Evolutionary conservation across 768 basidiomycete species (phyloP), one percentile per base, ranked within the genome.

Genomic region (Lentinula guzmanii): DNA sequence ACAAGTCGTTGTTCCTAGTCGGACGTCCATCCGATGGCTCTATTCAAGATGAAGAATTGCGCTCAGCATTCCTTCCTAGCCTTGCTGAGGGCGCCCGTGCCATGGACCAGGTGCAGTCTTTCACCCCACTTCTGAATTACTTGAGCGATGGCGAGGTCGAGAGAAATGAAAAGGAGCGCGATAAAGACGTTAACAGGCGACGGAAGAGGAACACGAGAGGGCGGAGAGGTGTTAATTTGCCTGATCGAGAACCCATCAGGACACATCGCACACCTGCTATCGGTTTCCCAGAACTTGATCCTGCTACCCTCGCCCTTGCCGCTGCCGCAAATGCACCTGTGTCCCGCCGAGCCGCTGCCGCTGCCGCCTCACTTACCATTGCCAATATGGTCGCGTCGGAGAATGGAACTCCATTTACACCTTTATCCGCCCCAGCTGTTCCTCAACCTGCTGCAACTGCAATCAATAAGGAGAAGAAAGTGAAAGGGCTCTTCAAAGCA

Each of bases 341-440:
- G 11, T 86, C 87, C 0, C 76, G 92, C 60, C 79, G 94, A 67
- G 94, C 93, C 2, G 95, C 95, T 0, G 95, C 95, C 0, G 88
- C 89, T 0, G 90, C 90, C 5, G 92, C 92, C 3, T 85, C 86
- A 5, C 65, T 90, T 48, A 92, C 86, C n/a, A 94, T 94, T 65
- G 91, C 92, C 35, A 91, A 89, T 67, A 91, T 96, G 83, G 92
- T 95, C 1, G 94, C 94, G 1, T 90, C 90, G 1, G 94, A 95
- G 75, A 95, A 95, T 65, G 91, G 91, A 58, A 86, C 83, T 34
- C 70, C 81, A 31, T 78, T 86, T 57, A 73, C 82, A 42, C 81
- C 83, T 1, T 79, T 83, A 61, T 72, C 74, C 28, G 69, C 71
- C 37, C 77, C 71, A 33, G 54, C 75, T 11, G 58, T 64, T 3